These are phyloP conservation scores for Erodium maritimum DNA, from an alignment of 345 rosid genomes.

Conservation along the genomic window DNA sequence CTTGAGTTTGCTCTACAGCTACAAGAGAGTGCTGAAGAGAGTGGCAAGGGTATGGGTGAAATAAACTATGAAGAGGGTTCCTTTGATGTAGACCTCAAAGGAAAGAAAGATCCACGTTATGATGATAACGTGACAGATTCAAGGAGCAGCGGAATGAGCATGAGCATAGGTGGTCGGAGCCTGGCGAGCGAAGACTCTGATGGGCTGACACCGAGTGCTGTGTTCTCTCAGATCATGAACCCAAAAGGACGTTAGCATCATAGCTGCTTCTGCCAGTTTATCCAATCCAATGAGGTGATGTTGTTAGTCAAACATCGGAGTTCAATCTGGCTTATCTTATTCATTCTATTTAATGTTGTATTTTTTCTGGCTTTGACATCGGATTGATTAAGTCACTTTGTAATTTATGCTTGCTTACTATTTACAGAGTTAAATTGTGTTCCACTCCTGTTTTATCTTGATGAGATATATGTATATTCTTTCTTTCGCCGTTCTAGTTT, in stretches of 20 bases:
- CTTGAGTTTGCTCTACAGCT: conserved; percentile 93
- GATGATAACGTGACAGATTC: conserved; percentile 66
- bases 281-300: no score
- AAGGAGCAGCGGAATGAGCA: conserved; percentile 82
- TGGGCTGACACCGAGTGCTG: conserved; percentile 88
- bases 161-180: conserved; percentile 95
- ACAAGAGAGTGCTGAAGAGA: conserved; percentile 91
- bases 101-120: conserved; percentile 56
- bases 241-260: conserved; percentile 75
- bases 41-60: conserved; percentile 43
- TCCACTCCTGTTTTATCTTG: not conserved
- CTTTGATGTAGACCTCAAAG: conserved; percentile 36
- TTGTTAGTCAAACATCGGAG: no score
- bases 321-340: not conserved
- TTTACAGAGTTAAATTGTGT: not conserved
- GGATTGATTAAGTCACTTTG: not conserved
- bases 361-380: not conserved
- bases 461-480: no score
- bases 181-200: conserved; percentile 89
- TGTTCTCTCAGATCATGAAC: conserved; percentile 99
- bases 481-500: no score
- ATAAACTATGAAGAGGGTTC: conserved; percentile 45
- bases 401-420: not conserved
- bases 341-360: not conserved
- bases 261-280: no score